Base-by-base conservation (phyloP, 1,139 yeast genomes). In the Cylindricascospora bacillispora region DNA sequence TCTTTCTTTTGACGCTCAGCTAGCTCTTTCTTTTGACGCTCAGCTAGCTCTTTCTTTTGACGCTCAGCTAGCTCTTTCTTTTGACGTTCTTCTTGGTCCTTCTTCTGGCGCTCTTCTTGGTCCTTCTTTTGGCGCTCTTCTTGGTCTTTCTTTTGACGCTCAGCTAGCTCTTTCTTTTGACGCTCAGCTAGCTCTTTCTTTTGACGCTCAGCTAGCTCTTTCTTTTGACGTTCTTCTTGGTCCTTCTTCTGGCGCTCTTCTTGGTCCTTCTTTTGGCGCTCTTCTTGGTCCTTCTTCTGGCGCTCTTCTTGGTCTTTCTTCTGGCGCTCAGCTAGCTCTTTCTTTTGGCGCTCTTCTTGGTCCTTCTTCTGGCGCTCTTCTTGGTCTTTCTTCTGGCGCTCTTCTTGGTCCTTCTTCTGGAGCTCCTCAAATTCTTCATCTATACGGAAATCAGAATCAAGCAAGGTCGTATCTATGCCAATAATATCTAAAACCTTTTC, bases 341-440 rank as follows among this genome's bases (percentile, higher is more conserved):
- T 22, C 26, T 30, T 16, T 22, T 35, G 38, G 18, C 33, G 38
- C 29, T 30, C 32, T 26, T 37, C 36, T 20, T 34, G 35, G 16
- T 36, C 37, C 27, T 35, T 37, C 19, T 38, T 44, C 24, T 48
- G 45, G 27, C 44, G 39, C 30, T 45, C 45, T 19, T 44, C 43
- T 29, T 44, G 47, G 19, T 44, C 45, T 23, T 43, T 40, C 14
- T 43, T 38, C 32, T 50, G 51, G 21, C 45, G 7, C 21, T 18
- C 21, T 7, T 18, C 21, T 7, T 18, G 9, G 10, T 7, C 21
- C 10, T 18, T 10, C 21, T 18, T 7, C 7, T 18, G 21, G 10
- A 7, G 21, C 21, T 7, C 9, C 21, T 18, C 21, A 18, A 18
- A 18, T 7, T 7, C 7, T 18, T 18, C 21, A n/a, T n/a, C n/a